phyloP scores from a whole-genome alignment of 768 basidiomycete genomes.

The Phlebiopsis gigantea region DNA sequence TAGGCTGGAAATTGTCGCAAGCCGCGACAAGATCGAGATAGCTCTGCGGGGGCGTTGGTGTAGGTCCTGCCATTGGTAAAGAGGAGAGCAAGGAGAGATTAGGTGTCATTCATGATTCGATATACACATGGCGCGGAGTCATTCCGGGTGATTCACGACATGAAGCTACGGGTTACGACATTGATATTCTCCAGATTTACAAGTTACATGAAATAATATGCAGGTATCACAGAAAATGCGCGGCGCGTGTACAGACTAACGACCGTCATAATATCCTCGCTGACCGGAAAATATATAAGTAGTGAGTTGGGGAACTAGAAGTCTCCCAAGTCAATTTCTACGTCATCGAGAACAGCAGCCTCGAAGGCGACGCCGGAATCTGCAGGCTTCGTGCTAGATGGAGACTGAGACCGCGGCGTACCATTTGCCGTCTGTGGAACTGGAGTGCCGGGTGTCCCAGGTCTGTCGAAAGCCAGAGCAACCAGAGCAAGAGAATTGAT shows the following conservation, averaged over 20 bases:
- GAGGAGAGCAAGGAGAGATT: neutral
- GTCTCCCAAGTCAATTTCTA: slow-evolving; percentile 77
- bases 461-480: slow-evolving; percentile 19
- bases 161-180: neutral
- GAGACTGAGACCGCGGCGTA: slow-evolving; percentile 31
- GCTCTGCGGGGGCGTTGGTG: slow-evolving; percentile 10
- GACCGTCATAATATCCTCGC: no score
- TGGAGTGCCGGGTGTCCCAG: slow-evolving; percentile 37
- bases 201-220: slow-evolving; percentile 2
- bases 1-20: slow-evolving; percentile 64
- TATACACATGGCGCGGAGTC: neutral
- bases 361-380: slow-evolving; percentile 45
- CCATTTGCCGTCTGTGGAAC: slow-evolving; percentile 25
- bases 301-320: slow-evolving; percentile 40
- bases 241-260: no score
- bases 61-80: slow-evolving; percentile 3
- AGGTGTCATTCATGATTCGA: neutral
- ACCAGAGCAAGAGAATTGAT: slow-evolving; percentile 21
- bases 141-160: neutral
- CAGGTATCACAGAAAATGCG: neutral
- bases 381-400: slow-evolving; percentile 26
- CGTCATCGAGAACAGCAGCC: slow-evolving; percentile 52
- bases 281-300: neutral
- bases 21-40: slow-evolving; percentile 61
- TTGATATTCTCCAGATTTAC: neutral